A percentile compares a stretch with the other conserved stretches of the same genome.
phyloP scores from a whole-genome alignment of 2,329 filamentous ascomycete species.

The Lachnellula suecica region DNA sequence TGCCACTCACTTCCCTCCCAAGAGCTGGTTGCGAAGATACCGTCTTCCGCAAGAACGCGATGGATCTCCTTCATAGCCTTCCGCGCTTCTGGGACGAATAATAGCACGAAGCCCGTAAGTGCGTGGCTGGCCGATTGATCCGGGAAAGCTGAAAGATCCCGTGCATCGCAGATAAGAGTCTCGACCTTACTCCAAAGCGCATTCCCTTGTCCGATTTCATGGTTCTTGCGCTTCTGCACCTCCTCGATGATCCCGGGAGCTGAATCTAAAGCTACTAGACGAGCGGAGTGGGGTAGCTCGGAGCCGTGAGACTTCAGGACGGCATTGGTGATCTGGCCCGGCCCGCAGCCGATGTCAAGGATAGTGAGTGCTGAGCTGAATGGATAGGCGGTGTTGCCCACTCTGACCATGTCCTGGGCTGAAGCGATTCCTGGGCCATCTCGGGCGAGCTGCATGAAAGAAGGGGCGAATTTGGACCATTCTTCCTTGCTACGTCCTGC shows the following conservation, averaged over 20 bases:
- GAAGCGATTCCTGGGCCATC: background rate
- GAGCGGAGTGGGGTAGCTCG: background rate
- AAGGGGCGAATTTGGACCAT: background rate
- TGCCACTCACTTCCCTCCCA: conserved; percentile 4
- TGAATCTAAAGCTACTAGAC: conserved; percentile 1
- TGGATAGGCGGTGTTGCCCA: background rate
- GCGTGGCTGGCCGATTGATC: conserved; percentile 3
- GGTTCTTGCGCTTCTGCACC: background rate
- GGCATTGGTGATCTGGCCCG: background rate
- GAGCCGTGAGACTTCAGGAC: background rate
- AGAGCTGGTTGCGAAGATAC: conserved; percentile 2
- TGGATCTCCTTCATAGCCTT: background rate
- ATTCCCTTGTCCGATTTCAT: background rate
- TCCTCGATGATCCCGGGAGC: conserved; percentile 5
- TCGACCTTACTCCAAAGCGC: conserved; percentile 1
- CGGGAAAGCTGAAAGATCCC: background rate
- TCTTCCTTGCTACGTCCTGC: background rate
- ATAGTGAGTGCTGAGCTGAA: background rate
- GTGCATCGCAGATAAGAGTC: background rate
- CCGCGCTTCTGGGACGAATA: background rate
- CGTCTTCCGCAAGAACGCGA: background rate
- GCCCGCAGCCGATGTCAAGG: conserved; percentile 3
- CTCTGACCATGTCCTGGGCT: background rate
- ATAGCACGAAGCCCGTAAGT: background rate
- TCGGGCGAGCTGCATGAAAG: background rate